These are phyloP conservation scores for Drechslerella coelobrocha DNA, from an alignment of 2,329 filamentous ascomycete genomes.

Conservation along the genomic window DNA sequence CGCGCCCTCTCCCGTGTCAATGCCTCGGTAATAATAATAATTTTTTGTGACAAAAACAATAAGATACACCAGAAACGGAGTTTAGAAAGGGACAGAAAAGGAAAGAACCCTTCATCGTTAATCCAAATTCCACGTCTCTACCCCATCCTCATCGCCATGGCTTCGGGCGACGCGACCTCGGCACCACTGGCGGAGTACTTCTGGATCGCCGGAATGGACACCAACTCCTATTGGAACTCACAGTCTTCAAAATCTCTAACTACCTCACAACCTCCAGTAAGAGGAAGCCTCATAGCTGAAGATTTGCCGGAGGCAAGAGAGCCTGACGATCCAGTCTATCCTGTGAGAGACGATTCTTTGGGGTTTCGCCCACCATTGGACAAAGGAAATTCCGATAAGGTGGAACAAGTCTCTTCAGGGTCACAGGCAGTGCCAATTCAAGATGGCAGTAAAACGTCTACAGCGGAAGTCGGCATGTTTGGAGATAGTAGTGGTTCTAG, in stretches of 20 bases:
- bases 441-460: constrained; percentile 30
- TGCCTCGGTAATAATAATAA: no score
- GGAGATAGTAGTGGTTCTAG: constrained; percentile 26
- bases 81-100: no score
- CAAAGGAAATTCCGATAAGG: constrained; percentile 42
- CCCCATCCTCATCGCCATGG: constrained; percentile 19
- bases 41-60: no score
- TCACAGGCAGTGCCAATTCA: constrained; percentile 1
- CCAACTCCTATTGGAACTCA: constrained; percentile 68
- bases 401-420: constrained; percentile 16
- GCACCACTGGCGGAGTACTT: constrained; percentile 76
- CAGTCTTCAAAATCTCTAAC: constrained; percentile 56
- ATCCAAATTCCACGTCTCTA: constrained; percentile 4
- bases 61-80: no score
- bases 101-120: neutral
- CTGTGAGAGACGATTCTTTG: constrained; percentile 42
- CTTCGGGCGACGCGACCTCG: constrained; percentile 60
- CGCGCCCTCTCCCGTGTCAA: neutral
- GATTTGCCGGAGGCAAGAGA: constrained; percentile 54
- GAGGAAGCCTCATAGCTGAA: constrained; percentile 54
- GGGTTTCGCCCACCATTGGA: constrained; percentile 21
- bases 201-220: constrained; percentile 76
- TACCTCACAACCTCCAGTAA: constrained; percentile 56
- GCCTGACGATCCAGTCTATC: constrained; percentile 53
- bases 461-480: constrained; percentile 3